Conservation (phyloP, 2,329 filamentous ascomycete species). For the Botrytis sinoallii region DNA sequence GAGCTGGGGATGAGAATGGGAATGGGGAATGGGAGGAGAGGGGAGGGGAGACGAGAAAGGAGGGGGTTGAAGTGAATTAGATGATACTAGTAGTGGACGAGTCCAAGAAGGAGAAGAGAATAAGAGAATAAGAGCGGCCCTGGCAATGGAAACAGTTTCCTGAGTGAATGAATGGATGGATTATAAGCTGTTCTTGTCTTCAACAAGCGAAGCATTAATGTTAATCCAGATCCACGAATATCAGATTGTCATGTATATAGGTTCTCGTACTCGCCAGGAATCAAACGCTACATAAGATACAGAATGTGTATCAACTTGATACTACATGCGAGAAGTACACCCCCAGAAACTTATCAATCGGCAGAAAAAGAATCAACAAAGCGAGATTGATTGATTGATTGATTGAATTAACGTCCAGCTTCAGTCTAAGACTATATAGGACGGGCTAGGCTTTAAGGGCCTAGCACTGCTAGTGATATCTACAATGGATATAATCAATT, state of each 20-base stretch:
- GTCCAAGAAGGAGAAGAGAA: background rate
- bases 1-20: no score
- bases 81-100: background rate
- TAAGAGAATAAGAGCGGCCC: no score
- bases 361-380: accelerated
- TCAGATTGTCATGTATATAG: background rate
- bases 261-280: background rate
- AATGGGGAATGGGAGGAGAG: background rate
- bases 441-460: no score
- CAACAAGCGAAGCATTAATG: background rate
- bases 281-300: background rate
- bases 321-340: background rate
- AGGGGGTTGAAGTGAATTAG: background rate
- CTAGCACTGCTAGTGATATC: no score
- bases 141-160: background rate
- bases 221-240: background rate
- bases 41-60: background rate
- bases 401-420: no score
- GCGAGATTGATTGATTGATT: no score
- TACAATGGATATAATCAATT: no score
- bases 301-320: background rate
- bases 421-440: no score
- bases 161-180: background rate
- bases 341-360: background rate
- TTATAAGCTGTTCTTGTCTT: accelerated